These are phyloP conservation scores for Phytopythium mirpurense DNA, from an alignment of 352 stramenopile species.

Conservation along the genomic window DNA sequence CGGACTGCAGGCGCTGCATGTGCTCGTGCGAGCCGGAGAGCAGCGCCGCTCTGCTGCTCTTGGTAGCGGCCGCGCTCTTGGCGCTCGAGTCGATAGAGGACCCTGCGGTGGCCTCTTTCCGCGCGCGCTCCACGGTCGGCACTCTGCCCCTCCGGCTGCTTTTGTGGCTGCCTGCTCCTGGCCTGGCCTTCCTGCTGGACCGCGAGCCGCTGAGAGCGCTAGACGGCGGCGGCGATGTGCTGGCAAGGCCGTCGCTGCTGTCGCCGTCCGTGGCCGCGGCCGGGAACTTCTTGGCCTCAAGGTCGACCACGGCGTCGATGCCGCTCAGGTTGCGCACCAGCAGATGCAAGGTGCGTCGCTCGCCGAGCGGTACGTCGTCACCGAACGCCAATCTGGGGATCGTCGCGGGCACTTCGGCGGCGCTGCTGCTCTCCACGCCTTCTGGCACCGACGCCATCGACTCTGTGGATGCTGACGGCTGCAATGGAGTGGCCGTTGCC, in stretches of 20 bases:
- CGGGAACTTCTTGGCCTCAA: slow-evolving; percentile 59
- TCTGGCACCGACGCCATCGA: slow-evolving; percentile 1
- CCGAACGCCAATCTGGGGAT: slow-evolving; percentile 62
- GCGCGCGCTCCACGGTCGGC: background rate
- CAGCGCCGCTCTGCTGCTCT: slow-evolving; percentile 16
- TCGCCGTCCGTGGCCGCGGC: slow-evolving; percentile 1
- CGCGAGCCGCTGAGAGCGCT: background rate
- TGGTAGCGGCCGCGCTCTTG: background rate
- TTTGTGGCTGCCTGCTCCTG: slow-evolving; percentile 7
- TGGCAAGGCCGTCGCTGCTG: background rate
- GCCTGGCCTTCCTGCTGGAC: background rate
- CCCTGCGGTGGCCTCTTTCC: background rate
- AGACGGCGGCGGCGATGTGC: background rate
- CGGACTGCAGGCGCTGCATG: slow-evolving; percentile 47
- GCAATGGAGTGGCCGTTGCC: background rate
- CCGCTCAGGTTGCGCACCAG: slow-evolving; percentile 77
- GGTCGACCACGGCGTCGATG: slow-evolving; percentile 54
- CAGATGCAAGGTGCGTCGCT: slow-evolving; percentile 40
- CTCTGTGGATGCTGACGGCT: slow-evolving; percentile 11
- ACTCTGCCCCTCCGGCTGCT: background rate
- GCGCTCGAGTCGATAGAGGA: background rate
- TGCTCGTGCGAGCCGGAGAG: slow-evolving; percentile 43
- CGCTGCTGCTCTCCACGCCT: background rate
- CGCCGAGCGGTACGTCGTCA: slow-evolving; percentile 47
- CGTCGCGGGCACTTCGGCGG: background rate